Conservation (phyloP, 768 basidiomycete genomes). For the Tricholoma hemisulphureum region DNA sequence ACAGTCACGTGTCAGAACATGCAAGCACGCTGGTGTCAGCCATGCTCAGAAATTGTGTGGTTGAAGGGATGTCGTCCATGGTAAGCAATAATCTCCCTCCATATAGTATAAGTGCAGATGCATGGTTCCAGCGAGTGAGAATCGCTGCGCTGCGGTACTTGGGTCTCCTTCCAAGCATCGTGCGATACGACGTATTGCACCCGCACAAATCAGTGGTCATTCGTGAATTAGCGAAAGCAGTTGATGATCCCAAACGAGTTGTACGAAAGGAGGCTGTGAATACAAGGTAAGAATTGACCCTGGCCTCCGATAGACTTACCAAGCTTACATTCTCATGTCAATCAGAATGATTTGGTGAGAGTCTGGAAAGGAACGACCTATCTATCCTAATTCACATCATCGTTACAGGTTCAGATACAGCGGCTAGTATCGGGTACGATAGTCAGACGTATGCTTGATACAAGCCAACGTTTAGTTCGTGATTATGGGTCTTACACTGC, state of each 20-base stretch:
- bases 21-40: constrained; percentile 65
- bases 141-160: constrained; percentile 74
- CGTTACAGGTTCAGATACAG: neutral
- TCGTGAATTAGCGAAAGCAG: constrained; percentile 64
- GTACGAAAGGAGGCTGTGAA: constrained; percentile 91
- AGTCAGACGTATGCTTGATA: too few species aligned
- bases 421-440: neutral
- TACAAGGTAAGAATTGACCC: constrained; percentile 43
- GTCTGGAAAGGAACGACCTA: neutral
- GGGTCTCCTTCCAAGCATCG: constrained; percentile 64
- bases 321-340: constrained; percentile 4
- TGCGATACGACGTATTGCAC: constrained; percentile 84
- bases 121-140: constrained; percentile 63
- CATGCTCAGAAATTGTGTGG: constrained; percentile 66
- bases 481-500: too few species aligned
- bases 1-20: constrained; percentile 60
- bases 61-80: constrained; percentile 49
- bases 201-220: constrained; percentile 73
- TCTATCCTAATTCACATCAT: neutral
- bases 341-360: constrained; percentile 49
- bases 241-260: constrained; percentile 86
- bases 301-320: neutral
- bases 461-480: too few species aligned
- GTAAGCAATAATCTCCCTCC: constrained; percentile 37
- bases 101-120: neutral